Percentiles rank a stretch among this genome's conserved stretches.
Evolutionary conservation across 148 eudicot species (phyloP).

Genomic region (Cornus suecica): DNA sequence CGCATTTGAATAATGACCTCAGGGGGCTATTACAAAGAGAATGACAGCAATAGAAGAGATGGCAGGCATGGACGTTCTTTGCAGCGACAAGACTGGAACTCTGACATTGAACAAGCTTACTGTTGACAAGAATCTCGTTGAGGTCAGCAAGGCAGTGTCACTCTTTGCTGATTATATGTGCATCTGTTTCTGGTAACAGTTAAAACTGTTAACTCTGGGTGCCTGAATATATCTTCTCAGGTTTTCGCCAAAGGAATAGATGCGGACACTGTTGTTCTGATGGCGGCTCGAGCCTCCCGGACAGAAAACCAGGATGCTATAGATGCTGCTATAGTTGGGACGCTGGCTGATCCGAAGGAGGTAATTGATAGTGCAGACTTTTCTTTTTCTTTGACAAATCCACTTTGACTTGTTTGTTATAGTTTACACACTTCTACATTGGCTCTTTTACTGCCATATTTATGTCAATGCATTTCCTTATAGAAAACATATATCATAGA

Average conservation of each 20-base stretch:
- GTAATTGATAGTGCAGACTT: slow-evolving; percentile 26
- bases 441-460: too few relatives aligned
- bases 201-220: neutral
- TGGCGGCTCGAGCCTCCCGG: slow-evolving; percentile 98
- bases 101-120: slow-evolving; percentile 87
- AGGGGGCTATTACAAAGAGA: slow-evolving; percentile 96
- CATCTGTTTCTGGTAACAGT: neutral
- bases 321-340: slow-evolving; percentile 90
- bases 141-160: slow-evolving; percentile 35
- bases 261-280: slow-evolving; percentile 85
- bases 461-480: too few relatives aligned
- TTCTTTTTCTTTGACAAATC: neutral
- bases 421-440: too few relatives aligned
- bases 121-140: slow-evolving; percentile 89
- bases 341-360: slow-evolving; percentile 98
- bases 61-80: slow-evolving; percentile 98
- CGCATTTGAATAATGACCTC: slow-evolving; percentile 14
- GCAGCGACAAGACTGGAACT: slow-evolving; percentile 96
- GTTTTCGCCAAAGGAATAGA: slow-evolving; percentile 91
- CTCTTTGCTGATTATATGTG: neutral
- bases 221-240: slow-evolving; percentile 30
- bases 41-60: slow-evolving; percentile 98
- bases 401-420: too few relatives aligned
- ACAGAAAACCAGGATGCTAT: slow-evolving; percentile 97
- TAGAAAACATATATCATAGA: too few relatives aligned